Evolutionary conservation across 371 early-diverging fungal species (phyloP).

Genomic region (Polyrhizophydium stewartii): DNA sequence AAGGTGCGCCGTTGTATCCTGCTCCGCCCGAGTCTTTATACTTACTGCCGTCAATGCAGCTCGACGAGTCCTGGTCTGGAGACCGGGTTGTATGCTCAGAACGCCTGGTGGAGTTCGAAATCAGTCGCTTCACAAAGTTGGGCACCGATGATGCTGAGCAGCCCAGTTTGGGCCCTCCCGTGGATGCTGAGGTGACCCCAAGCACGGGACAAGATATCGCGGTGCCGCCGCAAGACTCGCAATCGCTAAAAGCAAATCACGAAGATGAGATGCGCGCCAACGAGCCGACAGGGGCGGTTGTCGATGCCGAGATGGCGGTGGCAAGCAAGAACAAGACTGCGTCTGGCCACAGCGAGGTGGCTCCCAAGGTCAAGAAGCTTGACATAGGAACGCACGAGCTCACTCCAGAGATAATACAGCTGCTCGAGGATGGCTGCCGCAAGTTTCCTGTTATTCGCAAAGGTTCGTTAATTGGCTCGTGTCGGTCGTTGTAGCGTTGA

Average conservation of each 20-base stretch:
- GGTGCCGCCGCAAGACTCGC: background rate
- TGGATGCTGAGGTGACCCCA: no score
- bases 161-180: background rate
- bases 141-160: background rate
- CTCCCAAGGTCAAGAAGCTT: background rate
- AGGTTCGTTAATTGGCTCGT: slow-evolving; percentile 3
- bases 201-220: no score
- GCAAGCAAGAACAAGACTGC: no score
- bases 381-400: background rate
- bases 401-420: background rate
- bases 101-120: background rate
- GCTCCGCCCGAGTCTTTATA: background rate
- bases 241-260: background rate
- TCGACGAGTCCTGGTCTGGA: background rate
- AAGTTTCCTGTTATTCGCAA: slow-evolving; percentile 16
- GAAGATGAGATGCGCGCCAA: background rate
- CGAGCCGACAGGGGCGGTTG: no score
- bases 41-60: background rate
- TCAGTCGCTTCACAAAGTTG: background rate
- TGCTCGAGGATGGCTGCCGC: background rate
- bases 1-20: slow-evolving; percentile 44
- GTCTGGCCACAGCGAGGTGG: background rate
- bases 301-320: no score
- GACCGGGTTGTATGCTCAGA: background rate
- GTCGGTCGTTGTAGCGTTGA: background rate